Evolutionary conservation across 805 yeast species (phyloP), one percentile per base, ranked within the genome.

Genomic region (Yamadazyma scolyti): DNA sequence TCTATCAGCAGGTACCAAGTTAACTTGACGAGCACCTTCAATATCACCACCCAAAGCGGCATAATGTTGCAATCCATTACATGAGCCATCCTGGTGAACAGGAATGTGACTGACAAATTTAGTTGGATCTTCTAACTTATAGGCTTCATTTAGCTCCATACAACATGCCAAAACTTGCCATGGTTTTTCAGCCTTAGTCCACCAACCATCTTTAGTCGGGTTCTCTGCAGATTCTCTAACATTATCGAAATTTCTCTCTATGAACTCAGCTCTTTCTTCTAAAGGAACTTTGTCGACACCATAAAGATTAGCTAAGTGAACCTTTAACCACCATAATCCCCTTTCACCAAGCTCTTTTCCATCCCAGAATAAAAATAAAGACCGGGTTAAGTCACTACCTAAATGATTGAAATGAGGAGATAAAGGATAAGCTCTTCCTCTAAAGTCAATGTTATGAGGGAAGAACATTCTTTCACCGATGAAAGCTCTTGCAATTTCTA

Each of bases 401-500:
- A 83, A 64, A 54, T 83, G 93, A 50, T 83, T 83, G 50, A 83
- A 79, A 55, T 82, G 83, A 15, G 90, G 88, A 2, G 88, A 75
- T 24, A 83, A 56, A 15, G 94, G 94, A 48, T 83, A 83, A 2
- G 90, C 87, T 56, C 94, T 73, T 6, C 94, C 94, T 59, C 94
- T 73, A 48, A 83, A 83, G 55, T 83, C 94, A 34, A 83, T 60
- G 40, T 82, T 82, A 50, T 84, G 90, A 6, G 94, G 93, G 63
- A 83, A 83, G 50, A 72, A 82, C 46, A 83, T 73, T 42, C 59
- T 61, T 53, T 83, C 93, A 15, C 94, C 94, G 35, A 72, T 82
- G 59, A 57, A 82, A 0, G 96, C 96, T 42, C 97, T 73, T 1
- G 98, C 97, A 51, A 93, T 87, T 56, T 93, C 98, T 31, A 93